Base-by-base conservation (phyloP, 352 stramenopile genomes). In the Globisporangium irregulare region DNA sequence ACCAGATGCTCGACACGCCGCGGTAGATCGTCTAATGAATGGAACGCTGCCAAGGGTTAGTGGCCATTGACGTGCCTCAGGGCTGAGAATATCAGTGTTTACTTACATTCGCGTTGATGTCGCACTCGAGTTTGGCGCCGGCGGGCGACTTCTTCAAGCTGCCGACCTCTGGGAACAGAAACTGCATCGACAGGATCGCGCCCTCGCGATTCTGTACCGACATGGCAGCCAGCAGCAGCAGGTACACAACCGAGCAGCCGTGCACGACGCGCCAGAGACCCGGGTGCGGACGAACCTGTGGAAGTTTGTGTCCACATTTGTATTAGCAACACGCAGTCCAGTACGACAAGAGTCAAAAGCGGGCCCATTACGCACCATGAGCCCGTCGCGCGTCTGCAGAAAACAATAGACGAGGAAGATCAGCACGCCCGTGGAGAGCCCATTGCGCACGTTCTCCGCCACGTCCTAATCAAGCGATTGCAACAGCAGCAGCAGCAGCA, bases 351-450 rank as follows among this genome's bases (percentile, higher is more conserved):
- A 43, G 9, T 43, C 36, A 43, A 43, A 18, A 43, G 36, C 12
- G 36, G 9, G 36, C 18, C 22, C 14, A 15, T 41, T 59, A 5
- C 82, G 74, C 68, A 93, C 76, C 79, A 95, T 87, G 50, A 95
- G 78, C 4, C 83, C 82, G 64, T 95, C 87, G 34, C 84, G 75
- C 14, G 86, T 92, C 61, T 95, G 87, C 62, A 95, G 57, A 66
- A 95, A 95, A 72, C 87, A 95, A 72, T 95, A 95, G 43, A 92
- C 81, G 9, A 95, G 75, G 62, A 95, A 95, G 62, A 93, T 84
- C 15, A 92, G 67, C 61, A 86, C 76, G n/a, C 76, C 82, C n/a
- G 87, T 75, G 48, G 76, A 82, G 32, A 92, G 50, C 3, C 78
- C 87, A 25, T 73, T 90, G 55, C 86, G 83, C 25, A 92, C 80